Evolutionary conservation across 495 filamentous ascomycete genomes (phyloP), one percentile per base, ranked within the genome.

Genomic region (Penicillium roqueforti): DNA sequence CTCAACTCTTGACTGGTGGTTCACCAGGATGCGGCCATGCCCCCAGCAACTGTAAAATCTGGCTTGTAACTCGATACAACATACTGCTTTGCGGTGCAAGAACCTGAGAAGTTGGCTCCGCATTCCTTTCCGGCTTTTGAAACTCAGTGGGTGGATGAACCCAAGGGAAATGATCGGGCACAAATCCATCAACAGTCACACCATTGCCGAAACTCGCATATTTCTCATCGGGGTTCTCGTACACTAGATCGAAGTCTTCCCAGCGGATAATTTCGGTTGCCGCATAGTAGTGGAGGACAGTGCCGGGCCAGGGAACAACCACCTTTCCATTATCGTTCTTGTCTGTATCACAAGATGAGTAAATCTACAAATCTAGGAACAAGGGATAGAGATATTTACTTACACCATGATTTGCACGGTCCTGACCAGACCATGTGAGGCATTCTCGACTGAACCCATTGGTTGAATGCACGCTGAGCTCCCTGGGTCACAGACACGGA

Each of bases 391-490:
- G 22, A 10, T 8, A 6, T 13, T 1, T 6, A 41, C 48, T 31
- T 47, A 57, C 55, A 57, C 55, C 48, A 57, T 39, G 55, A 57
- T 20, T 53, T 57, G 25, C 55, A 57, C 11, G 40, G 16, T 23
- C 44, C 55, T 2, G 55, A 53, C 55, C 55, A 57, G 18, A 53
- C 47, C 55, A 57, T 57, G 3, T 47, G 31, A 9, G 55, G 29
- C 55, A 57, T 57, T 29, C 47, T 23, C 14, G 47, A 52, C n/a
- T 57, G 55, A 13, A 57, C 55, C 55, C 55, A 57, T 9, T 47
- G 23, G 19, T 53, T 57, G 13, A 53, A 57, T n/a, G 37, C 25
- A 5, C 40, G 2, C 23, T 57, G 55, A 6, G 55, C 55, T 4
- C 46, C 8, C 3, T 20, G 16, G 1, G 14, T 34, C 8, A 57